Evolutionary conservation across 345 rosid species (phyloP).

Genomic region (Rubroshorea leprosula): DNA sequence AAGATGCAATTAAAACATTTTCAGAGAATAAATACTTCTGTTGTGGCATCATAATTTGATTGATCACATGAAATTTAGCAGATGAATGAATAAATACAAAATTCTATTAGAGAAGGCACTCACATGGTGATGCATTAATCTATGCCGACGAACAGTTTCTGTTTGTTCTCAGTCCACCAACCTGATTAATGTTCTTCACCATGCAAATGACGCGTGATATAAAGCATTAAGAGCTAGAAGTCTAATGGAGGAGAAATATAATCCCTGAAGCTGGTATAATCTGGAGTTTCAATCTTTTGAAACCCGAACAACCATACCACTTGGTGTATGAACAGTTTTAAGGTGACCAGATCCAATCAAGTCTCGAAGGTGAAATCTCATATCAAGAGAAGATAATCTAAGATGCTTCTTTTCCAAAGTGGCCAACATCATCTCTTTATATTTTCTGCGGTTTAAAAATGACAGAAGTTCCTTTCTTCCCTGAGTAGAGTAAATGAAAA

Average conservation of each 20-base stretch:
- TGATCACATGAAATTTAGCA: slow-evolving; percentile 1
- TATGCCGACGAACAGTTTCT: background rate
- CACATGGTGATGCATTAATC: slow-evolving; percentile 13
- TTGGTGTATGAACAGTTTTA: slow-evolving; percentile 47
- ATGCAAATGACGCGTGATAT: slow-evolving; percentile 3
- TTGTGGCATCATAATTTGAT: too few species aligned
- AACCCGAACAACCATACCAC: slow-evolving; percentile 58
- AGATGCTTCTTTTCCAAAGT: slow-evolving; percentile 79
- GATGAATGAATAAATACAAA: slow-evolving; percentile 8
- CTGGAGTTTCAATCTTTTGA: slow-evolving; percentile 42
- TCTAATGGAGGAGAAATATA: background rate
- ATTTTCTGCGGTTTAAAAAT: slow-evolving; percentile 61
- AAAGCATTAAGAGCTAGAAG: slow-evolving; percentile 2
- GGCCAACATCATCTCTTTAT: slow-evolving; percentile 90
- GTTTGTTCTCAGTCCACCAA: slow-evolving; percentile 7
- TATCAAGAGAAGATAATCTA: slow-evolving; percentile 69
- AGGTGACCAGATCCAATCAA: slow-evolving; percentile 89
- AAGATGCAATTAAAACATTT: background rate
- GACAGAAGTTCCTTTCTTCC: slow-evolving; percentile 94
- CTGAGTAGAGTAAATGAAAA: slow-evolving; percentile 29
- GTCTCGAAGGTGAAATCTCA: slow-evolving; percentile 93
- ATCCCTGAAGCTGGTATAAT: slow-evolving; percentile 11
- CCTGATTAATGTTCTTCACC: slow-evolving; percentile 2
- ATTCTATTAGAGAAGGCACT: slow-evolving; percentile 20
- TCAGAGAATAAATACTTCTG: too few species aligned